Conservation (phyloP, 2,329 filamentous ascomycete genomes). For the Ramularia collo-cygni region DNA sequence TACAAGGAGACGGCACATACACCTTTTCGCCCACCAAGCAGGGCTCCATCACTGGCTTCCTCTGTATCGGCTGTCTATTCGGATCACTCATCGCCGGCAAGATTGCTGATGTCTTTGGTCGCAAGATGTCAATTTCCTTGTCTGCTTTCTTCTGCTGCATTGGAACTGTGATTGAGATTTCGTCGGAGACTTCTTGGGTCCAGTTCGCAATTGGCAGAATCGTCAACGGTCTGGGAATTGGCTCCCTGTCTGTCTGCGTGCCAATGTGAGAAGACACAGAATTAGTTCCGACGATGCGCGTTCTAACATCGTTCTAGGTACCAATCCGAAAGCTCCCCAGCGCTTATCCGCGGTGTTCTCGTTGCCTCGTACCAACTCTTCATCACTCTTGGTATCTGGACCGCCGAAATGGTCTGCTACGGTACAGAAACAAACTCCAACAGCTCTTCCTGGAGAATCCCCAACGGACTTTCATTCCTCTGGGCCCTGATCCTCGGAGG, state of each 20-base stretch:
- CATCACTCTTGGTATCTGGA: slow-evolving; percentile 39
- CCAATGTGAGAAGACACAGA: slow-evolving; percentile 43
- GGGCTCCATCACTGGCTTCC: slow-evolving; percentile 40
- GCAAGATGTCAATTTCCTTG: slow-evolving; percentile 43
- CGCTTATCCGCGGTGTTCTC: slow-evolving; percentile 56
- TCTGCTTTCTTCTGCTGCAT: slow-evolving; percentile 39
- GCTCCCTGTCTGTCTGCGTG: slow-evolving; percentile 48
- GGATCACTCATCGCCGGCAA: slow-evolving; percentile 37
- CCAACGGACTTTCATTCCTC: slow-evolving; percentile 28
- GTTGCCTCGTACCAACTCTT: slow-evolving; percentile 46
- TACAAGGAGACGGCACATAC: slow-evolving; percentile 34
- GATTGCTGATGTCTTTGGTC: slow-evolving; percentile 49
- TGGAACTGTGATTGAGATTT: slow-evolving; percentile 40
- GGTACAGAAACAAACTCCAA: slow-evolving; percentile 19
- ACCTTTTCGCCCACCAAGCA: slow-evolving; percentile 29
- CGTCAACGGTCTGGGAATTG: slow-evolving; percentile 38
- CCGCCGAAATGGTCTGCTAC: slow-evolving; percentile 27
- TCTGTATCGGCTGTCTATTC: slow-evolving; percentile 36
- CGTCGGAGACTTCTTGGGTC: slow-evolving; percentile 34
- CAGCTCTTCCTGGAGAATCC: slow-evolving; percentile 27
- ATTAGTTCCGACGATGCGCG: too few relatives aligned
- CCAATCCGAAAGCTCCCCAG: slow-evolving; percentile 57
- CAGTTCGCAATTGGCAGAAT: slow-evolving; percentile 44
- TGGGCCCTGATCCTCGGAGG: slow-evolving; percentile 29
- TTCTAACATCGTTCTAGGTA: slow-evolving; percentile 31